Evolutionary conservation across 768 basidiomycete species (phyloP).

Genomic region (Lentinula sp.): DNA sequence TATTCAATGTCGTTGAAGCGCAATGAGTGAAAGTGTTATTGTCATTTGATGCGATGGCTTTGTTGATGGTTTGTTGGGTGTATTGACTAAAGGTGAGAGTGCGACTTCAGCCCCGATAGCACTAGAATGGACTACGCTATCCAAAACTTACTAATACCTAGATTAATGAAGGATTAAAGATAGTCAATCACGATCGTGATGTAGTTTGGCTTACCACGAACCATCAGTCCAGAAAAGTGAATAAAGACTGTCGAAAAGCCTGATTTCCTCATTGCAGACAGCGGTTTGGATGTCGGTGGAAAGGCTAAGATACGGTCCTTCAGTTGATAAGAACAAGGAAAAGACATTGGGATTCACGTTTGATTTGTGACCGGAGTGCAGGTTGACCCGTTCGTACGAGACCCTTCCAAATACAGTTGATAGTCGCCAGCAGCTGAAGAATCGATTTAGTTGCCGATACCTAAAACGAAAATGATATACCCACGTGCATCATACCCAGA

Average conservation of each 20-base stretch:
- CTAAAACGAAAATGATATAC: neutral
- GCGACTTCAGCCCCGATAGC: neutral
- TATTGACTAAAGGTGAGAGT: slow-evolving; percentile 11
- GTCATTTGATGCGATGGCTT: slow-evolving; percentile 12
- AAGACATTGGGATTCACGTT: slow-evolving; percentile 6
- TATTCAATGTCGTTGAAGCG: slow-evolving; percentile 5
- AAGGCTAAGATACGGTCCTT: slow-evolving; percentile 8
- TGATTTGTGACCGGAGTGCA: slow-evolving; percentile 15
- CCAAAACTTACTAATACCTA: slow-evolving; percentile 2
- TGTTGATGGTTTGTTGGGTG: slow-evolving; percentile 13
- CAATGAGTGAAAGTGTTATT: slow-evolving; percentile 24
- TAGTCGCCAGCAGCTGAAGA: neutral
- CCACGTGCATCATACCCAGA: slow-evolving; percentile 12
- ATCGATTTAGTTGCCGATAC: neutral
- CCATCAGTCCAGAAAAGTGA: slow-evolving; percentile 12
- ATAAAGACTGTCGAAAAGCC: slow-evolving; percentile 14
- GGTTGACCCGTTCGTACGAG: slow-evolving; percentile 4
- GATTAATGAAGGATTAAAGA: no score
- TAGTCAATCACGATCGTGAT: neutral
- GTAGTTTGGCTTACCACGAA: slow-evolving; percentile 11
- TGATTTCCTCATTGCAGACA: slow-evolving; percentile 16
- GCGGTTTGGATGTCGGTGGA: slow-evolving; percentile 13
- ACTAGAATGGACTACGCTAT: neutral
- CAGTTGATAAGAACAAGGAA: neutral
- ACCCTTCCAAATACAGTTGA: slow-evolving; percentile 1